Evolutionary conservation across 2,329 filamentous ascomycete species (phyloP).

Genomic region (Malbranchea zuffiana): DNA sequence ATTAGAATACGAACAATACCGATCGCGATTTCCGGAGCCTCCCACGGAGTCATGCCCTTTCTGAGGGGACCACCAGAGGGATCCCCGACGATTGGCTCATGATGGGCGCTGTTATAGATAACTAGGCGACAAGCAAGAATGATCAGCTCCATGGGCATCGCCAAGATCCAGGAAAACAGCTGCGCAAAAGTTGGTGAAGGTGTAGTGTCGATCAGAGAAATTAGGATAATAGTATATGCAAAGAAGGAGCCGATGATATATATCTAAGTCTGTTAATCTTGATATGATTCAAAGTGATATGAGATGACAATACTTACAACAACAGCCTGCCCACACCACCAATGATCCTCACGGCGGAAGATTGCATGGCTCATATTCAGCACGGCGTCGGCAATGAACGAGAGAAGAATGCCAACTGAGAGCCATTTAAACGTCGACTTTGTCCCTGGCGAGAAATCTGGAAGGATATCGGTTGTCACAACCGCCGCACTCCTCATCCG

Average conservation of each 20-base stretch:
- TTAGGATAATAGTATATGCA: conserved; percentile 73
- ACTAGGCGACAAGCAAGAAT: conserved; percentile 59
- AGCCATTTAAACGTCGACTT: conserved; percentile 68
- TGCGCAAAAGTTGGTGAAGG: conserved; percentile 73
- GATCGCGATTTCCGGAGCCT: conserved; percentile 38
- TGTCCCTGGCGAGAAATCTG: conserved; percentile 53
- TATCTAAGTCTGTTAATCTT: conserved; percentile 45
- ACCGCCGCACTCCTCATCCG: conserved; percentile 42
- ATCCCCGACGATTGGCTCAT: conserved; percentile 47
- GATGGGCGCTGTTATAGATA: conserved; percentile 57
- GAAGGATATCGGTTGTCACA: conserved; percentile 38
- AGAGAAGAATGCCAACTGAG: conserved; percentile 57
- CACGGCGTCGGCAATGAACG: conserved; percentile 63
- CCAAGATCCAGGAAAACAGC: conserved; percentile 65
- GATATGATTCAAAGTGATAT: conserved; percentile 2
- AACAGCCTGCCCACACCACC: conserved; percentile 72
- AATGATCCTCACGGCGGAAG: conserved; percentile 50
- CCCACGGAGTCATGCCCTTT: conserved; percentile 33
- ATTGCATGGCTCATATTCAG: conserved; percentile 67
- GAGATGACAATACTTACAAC: conserved; percentile 48
- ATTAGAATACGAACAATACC: conserved; percentile 59
- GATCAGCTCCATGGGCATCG: conserved; percentile 59
- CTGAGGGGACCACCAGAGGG: conserved; percentile 34
- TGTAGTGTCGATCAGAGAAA: conserved; percentile 74
- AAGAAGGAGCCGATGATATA: conserved; percentile 78